Evolutionary conservation across 192 early-diverging fungal species (phyloP).

Genomic region (Umbelopsis vinacea): DNA sequence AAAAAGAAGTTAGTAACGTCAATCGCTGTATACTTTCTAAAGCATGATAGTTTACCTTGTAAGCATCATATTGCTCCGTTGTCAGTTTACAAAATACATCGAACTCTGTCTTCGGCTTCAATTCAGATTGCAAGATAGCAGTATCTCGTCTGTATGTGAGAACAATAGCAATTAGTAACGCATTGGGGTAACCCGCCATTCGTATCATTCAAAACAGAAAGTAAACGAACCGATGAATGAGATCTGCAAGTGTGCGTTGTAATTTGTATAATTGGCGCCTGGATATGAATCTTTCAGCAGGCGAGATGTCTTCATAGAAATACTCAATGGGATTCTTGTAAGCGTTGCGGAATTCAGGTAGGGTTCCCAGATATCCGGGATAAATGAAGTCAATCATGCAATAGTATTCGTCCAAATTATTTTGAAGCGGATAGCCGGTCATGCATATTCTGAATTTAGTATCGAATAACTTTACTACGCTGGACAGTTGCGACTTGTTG

Average conservation of each 20-base stretch:
- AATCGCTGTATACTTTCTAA: no score
- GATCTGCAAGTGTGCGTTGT: slow-evolving; percentile 64
- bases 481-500: not conserved
- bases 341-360: slow-evolving; percentile 54
- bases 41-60: slow-evolving; percentile 43
- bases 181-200: not conserved
- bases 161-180: not conserved
- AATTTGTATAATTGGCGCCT: slow-evolving; percentile 54
- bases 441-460: slow-evolving; percentile 71
- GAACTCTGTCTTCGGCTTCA: slow-evolving; percentile 77
- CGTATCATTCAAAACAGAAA: not conserved
- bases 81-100: slow-evolving; percentile 68
- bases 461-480: slow-evolving; percentile 40
- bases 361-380: slow-evolving; percentile 62
- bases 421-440: slow-evolving; percentile 88
- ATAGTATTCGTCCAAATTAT: slow-evolving; percentile 80
- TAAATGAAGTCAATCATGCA: slow-evolving; percentile 79
- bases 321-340: slow-evolving; percentile 67
- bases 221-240: slow-evolving; percentile 58
- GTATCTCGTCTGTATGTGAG: slow-evolving; percentile 49
- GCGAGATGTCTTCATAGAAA: slow-evolving; percentile 58
- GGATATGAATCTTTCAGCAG: slow-evolving; percentile 18
- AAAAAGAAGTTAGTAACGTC: no score
- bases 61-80: slow-evolving; percentile 57
- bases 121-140: slow-evolving; percentile 50